A percentile compares a stretch with the other conserved stretches of the same genome.
Conservation (phyloP, 2,329 filamentous ascomycete species). For the Cercospora sp. region DNA sequence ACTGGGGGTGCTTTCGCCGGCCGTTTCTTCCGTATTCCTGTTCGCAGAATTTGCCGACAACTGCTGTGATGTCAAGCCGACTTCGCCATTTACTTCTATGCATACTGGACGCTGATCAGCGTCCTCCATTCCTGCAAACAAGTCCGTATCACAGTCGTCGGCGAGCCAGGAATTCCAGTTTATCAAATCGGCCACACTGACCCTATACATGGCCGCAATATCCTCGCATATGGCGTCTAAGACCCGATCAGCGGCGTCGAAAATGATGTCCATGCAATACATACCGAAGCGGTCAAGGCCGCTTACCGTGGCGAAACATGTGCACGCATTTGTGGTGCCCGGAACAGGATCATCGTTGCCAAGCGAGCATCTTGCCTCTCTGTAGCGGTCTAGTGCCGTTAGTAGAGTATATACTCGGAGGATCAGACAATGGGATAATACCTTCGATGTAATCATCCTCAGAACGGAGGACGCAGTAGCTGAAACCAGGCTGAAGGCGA, state of each 20-base stretch:
- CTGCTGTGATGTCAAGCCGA: neutral
- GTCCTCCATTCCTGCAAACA: neutral
- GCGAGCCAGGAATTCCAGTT: neutral
- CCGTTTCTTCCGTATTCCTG: too few relatives aligned
- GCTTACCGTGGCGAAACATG: neutral
- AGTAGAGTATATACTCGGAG: too few relatives aligned
- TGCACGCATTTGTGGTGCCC: neutral
- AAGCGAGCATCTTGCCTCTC: neutral
- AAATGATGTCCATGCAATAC: too few relatives aligned
- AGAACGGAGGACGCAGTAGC: neutral
- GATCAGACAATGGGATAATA: too few relatives aligned
- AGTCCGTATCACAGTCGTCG: neutral
- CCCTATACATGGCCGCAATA: neutral
- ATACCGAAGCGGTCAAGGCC: neutral
- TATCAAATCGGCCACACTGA: neutral
- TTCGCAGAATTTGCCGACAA: too few relatives aligned
- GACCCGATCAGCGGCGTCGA: neutral
- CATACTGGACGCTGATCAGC: neutral
- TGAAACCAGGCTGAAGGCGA: neutral
- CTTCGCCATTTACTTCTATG: neutral
- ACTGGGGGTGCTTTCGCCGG: too few relatives aligned
- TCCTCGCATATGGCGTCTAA: neutral
- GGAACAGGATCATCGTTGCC: neutral
- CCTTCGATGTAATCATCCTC: neutral
- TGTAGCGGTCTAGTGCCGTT: too few relatives aligned